These are phyloP conservation scores for Alternaria gansuensis DNA, from an alignment of 2,329 filamentous ascomycete genomes.

Conservation along the genomic window DNA sequence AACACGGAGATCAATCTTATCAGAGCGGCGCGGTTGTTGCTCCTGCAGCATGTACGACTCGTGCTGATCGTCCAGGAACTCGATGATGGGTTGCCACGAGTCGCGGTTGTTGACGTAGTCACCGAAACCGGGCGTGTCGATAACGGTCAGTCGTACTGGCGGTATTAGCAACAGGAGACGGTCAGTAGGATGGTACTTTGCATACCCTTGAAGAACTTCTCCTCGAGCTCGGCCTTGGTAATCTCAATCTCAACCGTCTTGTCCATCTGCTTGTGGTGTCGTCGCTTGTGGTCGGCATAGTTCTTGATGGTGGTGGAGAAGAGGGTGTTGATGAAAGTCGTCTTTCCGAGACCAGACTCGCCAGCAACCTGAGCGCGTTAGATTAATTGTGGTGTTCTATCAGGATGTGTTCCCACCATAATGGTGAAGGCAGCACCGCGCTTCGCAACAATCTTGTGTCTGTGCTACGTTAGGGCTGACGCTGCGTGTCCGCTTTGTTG, in stretches of 20 bases:
- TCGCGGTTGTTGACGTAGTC: conserved; percentile 99
- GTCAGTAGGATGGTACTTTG: neutral
- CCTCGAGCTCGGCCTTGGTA: conserved; percentile 98
- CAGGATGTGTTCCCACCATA: conserved; percentile 72
- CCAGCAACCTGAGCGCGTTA: conserved; percentile 79
- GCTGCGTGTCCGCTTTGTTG: conserved; percentile 25
- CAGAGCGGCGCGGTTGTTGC: conserved; percentile 95
- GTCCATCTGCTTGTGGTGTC: conserved; percentile 99
- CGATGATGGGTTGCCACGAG: conserved; percentile 99
- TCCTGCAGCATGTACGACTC: conserved; percentile 99
- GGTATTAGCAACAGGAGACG: conserved; percentile 31
- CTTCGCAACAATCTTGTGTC: conserved; percentile 77
- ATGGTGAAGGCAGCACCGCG: conserved; percentile 98
- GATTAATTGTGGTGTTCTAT: conserved; percentile 12
- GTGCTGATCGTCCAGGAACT: conserved; percentile 99
- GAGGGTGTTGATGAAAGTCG: conserved; percentile 99
- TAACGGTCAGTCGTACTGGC: conserved; percentile 94
- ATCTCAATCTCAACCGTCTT: conserved; percentile 99
- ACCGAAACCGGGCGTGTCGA: conserved; percentile 98
- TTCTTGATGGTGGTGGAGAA: conserved; percentile 99
- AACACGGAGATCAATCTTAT: conserved; percentile 99
- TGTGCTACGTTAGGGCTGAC: conserved; percentile 52
- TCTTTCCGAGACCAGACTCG: conserved; percentile 98
- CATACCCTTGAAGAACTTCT: conserved; percentile 99
- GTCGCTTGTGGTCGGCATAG: conserved; percentile 99